A percentile compares a stretch with the other conserved stretches of the same genome.
Conservation (phyloP, 768 basidiomycete genomes). For the Scleroderma bovista region DNA sequence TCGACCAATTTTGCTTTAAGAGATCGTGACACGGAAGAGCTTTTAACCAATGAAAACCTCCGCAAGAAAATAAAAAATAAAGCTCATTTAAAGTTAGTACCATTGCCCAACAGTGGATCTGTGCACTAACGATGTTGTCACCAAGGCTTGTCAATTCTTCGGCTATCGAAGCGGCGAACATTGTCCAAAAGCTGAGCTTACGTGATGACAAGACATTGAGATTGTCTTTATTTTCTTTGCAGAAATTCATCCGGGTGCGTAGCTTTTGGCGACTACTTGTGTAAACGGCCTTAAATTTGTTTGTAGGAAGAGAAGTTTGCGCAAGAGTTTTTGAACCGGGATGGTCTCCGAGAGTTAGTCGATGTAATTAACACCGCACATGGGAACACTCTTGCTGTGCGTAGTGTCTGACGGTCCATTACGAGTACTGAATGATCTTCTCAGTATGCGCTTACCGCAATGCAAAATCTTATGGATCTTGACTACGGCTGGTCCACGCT, state of each 20-base stretch:
- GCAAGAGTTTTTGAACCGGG: slow-evolving; percentile 65
- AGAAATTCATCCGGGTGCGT: slow-evolving; percentile 71
- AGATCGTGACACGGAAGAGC: slow-evolving; percentile 69
- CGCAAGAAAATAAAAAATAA: slow-evolving; percentile 76
- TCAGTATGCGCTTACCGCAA: slow-evolving; percentile 78
- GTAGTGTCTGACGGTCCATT: slow-evolving; percentile 13
- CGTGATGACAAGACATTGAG: slow-evolving; percentile 57
- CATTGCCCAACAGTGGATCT: not conserved
- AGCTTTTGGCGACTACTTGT: not conserved
- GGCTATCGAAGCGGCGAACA: slow-evolving; percentile 71
- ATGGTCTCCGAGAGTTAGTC: slow-evolving; percentile 68
- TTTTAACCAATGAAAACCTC: slow-evolving; percentile 86
- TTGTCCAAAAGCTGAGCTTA: slow-evolving; percentile 58
- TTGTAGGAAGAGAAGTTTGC: slow-evolving; percentile 79
- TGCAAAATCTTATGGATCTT: slow-evolving; percentile 86
- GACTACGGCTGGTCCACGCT: slow-evolving; percentile 80
- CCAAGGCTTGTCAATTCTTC: slow-evolving; percentile 75
- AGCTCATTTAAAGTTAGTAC: slow-evolving; percentile 67
- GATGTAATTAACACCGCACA: slow-evolving; percentile 58
- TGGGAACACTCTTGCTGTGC: slow-evolving; percentile 83
- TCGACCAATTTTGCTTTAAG: slow-evolving; percentile 70
- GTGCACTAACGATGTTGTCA: not conserved
- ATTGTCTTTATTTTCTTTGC: slow-evolving; percentile 69
- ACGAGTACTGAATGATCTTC: not conserved
- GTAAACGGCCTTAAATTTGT: not conserved